Base-by-base conservation (phyloP, 2,329 filamentous ascomycete genomes). In the Trichoderma hamatum region DNA sequence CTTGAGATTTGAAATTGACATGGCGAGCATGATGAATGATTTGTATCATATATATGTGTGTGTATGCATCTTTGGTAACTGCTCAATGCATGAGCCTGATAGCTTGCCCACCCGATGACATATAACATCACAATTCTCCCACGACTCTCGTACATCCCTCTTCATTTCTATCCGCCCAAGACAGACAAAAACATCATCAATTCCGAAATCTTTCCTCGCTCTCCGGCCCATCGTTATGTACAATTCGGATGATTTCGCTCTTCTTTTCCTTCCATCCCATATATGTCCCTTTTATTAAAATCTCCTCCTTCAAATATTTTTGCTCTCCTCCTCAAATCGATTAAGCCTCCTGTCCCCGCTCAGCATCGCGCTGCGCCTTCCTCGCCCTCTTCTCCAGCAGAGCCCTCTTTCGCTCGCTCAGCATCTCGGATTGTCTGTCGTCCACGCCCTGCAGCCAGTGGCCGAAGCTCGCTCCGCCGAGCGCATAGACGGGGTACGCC, bases 371-470 rank as follows among this genome's bases (percentile, higher is more conserved):
- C 76, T 79, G 75, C 36, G 79, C 81, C 77, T 81, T 90, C 81
- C 93, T 86, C 80, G 90, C 90, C 79, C 96, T 87, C 90, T 98
- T 98, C 84, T 97, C 94, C 69, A 98, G 84, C 73, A 99, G 86
- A 68, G 85, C 81, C 74, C 92, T 86, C 84, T 94, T 94, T 78
- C 94, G 90, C 78, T 95, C 91, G 73, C 86, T 84, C 70, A 99
- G 84, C 72, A 94, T 87, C 73, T 88, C 87, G 74, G 90, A 86
- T 82, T 98, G 95, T 79, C 89, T 86, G 77, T 92, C 84, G 81
- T 97, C 93, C 68, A 98, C 92, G 72, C 93, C 92, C 84, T 94
- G 90, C 75, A 99, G 85, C 94, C 95, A 99, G 86, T 97, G 97
- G 75, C 96, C 96, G 83, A 98, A 97, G 82, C 91, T 93, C 75